Evolutionary conservation across 169 alveolate species (phyloP).

Genomic region (Cryptosporidium tyzzeri): DNA sequence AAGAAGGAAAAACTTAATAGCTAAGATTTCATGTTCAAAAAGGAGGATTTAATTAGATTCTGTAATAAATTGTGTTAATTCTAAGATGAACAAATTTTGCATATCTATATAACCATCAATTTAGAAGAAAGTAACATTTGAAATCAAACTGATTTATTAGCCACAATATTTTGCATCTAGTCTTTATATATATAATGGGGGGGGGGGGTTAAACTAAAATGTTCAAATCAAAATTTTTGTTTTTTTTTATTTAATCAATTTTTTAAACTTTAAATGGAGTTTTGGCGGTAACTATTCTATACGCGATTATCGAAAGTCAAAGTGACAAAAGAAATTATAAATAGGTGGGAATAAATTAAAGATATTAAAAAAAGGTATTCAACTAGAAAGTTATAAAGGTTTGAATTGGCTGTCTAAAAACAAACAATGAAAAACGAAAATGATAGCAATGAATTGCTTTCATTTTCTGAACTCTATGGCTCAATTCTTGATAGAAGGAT

Average conservation of each 20-base stretch:
- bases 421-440: neutral
- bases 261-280: neutral
- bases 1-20: too few relatives aligned
- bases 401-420: neutral
- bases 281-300: slow-evolving; percentile 7
- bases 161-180: too few relatives aligned
- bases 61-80: neutral
- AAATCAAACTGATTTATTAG: too few relatives aligned
- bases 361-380: slow-evolving; percentile 2
- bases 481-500: slow-evolving; percentile 59
- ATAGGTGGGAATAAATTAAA: neutral
- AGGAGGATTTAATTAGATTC: neutral
- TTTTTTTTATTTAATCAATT: neutral
- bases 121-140: neutral
- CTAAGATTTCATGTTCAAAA: neutral
- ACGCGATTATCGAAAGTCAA: slow-evolving; percentile 3
- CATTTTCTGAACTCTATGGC: slow-evolving; percentile 53
- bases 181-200: neutral
- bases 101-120: neutral
- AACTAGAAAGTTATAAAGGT: neutral
- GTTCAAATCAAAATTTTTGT: neutral
- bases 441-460: neutral
- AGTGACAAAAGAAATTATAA: neutral
- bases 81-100: neutral
- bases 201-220: neutral